These are phyloP conservation scores for Alternaria arbusti DNA, from an alignment of 2,329 filamentous ascomycete species.

Conservation along the genomic window DNA sequence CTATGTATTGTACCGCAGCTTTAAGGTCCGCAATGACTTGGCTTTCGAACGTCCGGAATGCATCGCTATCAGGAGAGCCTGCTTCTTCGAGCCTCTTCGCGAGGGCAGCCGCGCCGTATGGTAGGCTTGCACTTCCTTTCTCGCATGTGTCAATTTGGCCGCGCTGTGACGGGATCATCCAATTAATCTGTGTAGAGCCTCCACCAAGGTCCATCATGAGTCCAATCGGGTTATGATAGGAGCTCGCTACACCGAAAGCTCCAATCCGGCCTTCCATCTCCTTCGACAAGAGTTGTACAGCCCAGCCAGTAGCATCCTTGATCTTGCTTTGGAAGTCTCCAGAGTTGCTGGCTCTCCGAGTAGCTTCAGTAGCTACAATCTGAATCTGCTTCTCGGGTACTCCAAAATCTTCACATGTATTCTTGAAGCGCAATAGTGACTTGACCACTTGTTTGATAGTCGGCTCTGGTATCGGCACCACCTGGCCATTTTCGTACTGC, in stretches of 20 bases:
- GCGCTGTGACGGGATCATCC: constrained; percentile 59
- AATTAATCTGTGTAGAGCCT: constrained; percentile 73
- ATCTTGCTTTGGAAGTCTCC: constrained; percentile 72
- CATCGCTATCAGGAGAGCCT: constrained; percentile 49
- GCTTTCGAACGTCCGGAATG: constrained; percentile 55
- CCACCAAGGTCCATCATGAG: constrained; percentile 88
- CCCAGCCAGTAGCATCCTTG: constrained; percentile 66
- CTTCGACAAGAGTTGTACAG: constrained; percentile 75
- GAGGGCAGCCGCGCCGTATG: constrained; percentile 73
- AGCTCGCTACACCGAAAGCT: constrained; percentile 81
- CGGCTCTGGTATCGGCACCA: constrained; percentile 60
- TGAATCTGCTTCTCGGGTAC: constrained; percentile 71
- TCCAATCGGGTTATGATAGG: constrained; percentile 72
- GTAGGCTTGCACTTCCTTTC: constrained; percentile 67
- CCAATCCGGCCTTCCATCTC: constrained; percentile 83
- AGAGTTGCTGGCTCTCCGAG: constrained; percentile 79
- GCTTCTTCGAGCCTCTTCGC: constrained; percentile 57
- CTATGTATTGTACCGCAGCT: constrained; percentile 64
- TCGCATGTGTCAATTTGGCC: constrained; percentile 51
- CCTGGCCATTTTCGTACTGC: constrained; percentile 56
- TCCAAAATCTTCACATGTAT: constrained; percentile 71
- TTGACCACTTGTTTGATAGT: constrained; percentile 71
- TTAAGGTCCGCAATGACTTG: constrained; percentile 66
- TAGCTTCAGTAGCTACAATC: constrained; percentile 88
- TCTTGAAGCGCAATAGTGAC: constrained; percentile 72